Conservation (phyloP, 495 filamentous ascomycete species). For the Hypoxylon lienhwacheense region DNA sequence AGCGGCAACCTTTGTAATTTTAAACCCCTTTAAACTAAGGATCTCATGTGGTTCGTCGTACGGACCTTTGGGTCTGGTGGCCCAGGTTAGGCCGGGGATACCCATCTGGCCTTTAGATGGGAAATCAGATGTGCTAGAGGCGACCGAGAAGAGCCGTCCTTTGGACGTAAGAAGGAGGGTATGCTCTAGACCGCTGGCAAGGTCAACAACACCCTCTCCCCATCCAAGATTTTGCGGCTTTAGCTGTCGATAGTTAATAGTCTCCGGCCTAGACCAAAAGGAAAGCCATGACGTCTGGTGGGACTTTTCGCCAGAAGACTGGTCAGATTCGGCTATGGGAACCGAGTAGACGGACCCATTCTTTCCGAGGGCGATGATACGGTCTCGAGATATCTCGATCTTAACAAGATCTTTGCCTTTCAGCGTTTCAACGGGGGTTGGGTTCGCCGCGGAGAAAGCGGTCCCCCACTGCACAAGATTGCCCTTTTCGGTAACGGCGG, state of each 20-base stretch:
- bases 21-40: slow-evolving; percentile 53
- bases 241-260: slow-evolving; percentile 66
- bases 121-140: slow-evolving; percentile 73
- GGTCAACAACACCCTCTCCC: slow-evolving; percentile 72
- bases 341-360: slow-evolving; percentile 85
- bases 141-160: slow-evolving; percentile 84
- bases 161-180: slow-evolving; percentile 79
- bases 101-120: slow-evolving; percentile 86
- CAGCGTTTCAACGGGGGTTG: slow-evolving; percentile 67
- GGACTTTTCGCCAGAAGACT: slow-evolving; percentile 61
- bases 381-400: slow-evolving; percentile 73
- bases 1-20: slow-evolving; percentile 70
- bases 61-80: slow-evolving; percentile 71
- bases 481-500: slow-evolving; percentile 83
- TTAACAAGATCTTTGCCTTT: slow-evolving; percentile 77
- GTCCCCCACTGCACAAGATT: slow-evolving; percentile 91
- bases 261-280: slow-evolving; percentile 64
- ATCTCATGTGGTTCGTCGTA: slow-evolving; percentile 79
- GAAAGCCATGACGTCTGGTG: slow-evolving; percentile 67
- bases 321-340: slow-evolving; percentile 73
- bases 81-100: slow-evolving; percentile 77
- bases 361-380: slow-evolving; percentile 76
- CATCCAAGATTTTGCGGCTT: slow-evolving; percentile 66
- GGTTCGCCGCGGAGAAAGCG: slow-evolving; percentile 59
- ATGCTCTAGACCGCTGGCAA: slow-evolving; percentile 81